Conservation (phyloP, 2,329 filamentous ascomycete genomes). For the Arthrobotrys pseudoclavata region DNA sequence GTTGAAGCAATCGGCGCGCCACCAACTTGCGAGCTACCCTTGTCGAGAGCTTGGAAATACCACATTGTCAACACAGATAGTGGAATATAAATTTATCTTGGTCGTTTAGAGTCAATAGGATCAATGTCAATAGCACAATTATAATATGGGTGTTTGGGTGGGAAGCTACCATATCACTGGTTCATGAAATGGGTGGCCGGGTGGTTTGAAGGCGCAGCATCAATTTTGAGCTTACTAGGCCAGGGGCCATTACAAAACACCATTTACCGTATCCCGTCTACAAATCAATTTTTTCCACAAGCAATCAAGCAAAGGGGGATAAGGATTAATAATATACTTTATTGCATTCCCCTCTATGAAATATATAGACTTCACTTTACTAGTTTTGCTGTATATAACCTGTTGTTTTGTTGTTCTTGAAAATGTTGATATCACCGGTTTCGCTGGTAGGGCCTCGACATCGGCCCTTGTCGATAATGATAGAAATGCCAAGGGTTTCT, state of each 20-base stretch:
- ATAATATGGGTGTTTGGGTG: too few relatives aligned
- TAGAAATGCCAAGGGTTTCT: constrained; percentile 18
- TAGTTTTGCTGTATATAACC: neutral
- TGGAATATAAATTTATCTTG: too few relatives aligned
- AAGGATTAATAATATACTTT: neutral
- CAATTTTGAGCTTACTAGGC: neutral
- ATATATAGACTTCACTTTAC: neutral
- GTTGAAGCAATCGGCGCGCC: constrained; percentile 16
- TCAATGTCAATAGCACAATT: neutral
- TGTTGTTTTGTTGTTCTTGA: neutral
- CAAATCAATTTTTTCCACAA: neutral
- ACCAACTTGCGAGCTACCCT: constrained; percentile 8
- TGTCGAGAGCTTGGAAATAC: constrained; percentile 20
- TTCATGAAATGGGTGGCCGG: neutral
- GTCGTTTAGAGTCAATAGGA: neutral
- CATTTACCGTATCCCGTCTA: constrained; percentile 1
- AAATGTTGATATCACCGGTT: constrained; percentile 16
- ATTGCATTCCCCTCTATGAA: neutral
- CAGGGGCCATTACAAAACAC: constrained; percentile 8
- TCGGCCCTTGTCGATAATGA: constrained; percentile 2
- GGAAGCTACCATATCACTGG: neutral
- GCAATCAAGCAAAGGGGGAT: neutral
- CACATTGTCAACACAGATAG: constrained; percentile 17
- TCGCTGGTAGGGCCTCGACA: neutral
- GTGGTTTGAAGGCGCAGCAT: too few relatives aligned